These are phyloP conservation scores for Yamadazyma diddensiae DNA, from an alignment of 1,139 yeast species.

Conservation along the genomic window DNA sequence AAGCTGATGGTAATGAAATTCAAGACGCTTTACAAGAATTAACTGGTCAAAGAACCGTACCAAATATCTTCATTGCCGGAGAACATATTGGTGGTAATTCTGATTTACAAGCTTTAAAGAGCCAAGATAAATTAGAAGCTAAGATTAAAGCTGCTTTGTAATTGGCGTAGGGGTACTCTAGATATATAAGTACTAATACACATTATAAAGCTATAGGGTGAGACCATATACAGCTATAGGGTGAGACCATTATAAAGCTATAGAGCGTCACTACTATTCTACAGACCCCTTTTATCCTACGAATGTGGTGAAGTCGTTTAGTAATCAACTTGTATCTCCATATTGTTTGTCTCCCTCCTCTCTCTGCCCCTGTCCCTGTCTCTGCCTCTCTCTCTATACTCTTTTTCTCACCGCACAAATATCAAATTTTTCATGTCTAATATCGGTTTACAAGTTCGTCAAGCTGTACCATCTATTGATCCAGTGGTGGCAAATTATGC, in stretches of 20 bases:
- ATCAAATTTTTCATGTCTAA: constrained; percentile 38
- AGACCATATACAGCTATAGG: no score
- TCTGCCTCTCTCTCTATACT: not conserved
- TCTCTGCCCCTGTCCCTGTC: no score
- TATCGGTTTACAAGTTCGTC: constrained; percentile 70
- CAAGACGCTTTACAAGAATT: constrained; percentile 75
- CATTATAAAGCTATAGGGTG: no score
- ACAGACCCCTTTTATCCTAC: no score
- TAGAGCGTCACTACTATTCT: no score
- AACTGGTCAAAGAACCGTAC: constrained; percentile 92
- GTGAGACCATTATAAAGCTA: no score
- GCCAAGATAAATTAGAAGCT: constrained; percentile 29
- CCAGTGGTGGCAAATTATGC: constrained; percentile 91
- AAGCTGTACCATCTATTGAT: constrained; percentile 84
- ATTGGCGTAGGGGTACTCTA: no score
- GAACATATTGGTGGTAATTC: constrained; percentile 95
- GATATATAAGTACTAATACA: no score
- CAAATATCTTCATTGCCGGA: constrained; percentile 85
- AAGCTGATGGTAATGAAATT: constrained; percentile 46
- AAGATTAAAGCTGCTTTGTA: constrained; percentile 42
- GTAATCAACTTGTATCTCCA: no score
- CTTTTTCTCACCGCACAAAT: not conserved
- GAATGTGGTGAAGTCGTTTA: no score
- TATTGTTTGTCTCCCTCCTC: no score
- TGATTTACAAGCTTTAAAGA: constrained; percentile 65